Evolutionary conservation across 208 protist genomes (phyloP).

Genomic region (Jaenimonas drosophilae): DNA sequence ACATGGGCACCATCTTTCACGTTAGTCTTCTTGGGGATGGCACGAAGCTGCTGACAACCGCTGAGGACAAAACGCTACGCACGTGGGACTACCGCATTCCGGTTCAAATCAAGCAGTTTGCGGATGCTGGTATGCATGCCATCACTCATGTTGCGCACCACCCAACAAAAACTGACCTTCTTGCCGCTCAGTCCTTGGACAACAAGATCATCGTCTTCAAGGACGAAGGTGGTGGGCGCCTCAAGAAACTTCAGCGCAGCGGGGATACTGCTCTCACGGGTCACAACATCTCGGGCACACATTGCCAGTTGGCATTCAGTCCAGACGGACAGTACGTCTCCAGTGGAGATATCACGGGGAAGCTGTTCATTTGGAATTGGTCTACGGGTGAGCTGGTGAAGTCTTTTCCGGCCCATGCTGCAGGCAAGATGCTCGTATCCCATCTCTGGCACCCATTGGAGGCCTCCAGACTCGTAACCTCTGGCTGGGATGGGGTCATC

Average conservation of each 20-base stretch:
- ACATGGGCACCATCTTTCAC: conserved; percentile 94
- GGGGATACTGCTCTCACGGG: conserved; percentile 85
- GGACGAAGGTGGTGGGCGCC: conserved; percentile 63
- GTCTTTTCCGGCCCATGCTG: conserved; percentile 80
- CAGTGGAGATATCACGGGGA: conserved; percentile 88
- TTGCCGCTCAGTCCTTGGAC: conserved; percentile 92
- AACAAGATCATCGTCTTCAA: conserved; percentile 93
- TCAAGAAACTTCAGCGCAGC: conserved; percentile 54
- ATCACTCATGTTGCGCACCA: conserved; percentile 82
- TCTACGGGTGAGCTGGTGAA: conserved; percentile 67
- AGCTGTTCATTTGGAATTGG: conserved; percentile 94
- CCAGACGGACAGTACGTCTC: conserved; percentile 87
- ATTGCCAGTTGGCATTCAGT: conserved; percentile 89
- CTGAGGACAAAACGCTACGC: conserved; percentile 94
- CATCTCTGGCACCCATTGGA: conserved; percentile 93
- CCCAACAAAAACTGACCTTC: conserved; percentile 81
- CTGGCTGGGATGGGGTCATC: conserved; percentile 91
- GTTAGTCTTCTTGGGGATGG: conserved; percentile 91
- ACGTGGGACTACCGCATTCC: conserved; percentile 96
- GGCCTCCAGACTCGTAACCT: conserved; percentile 82
- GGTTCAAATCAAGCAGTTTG: conserved; percentile 95
- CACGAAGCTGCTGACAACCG: conserved; percentile 89
- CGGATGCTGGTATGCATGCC: conserved; percentile 92
- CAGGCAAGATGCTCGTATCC: conserved; percentile 77
- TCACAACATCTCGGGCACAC: conserved; percentile 91